Evolutionary conservation across 2,329 filamentous ascomycete species (phyloP), one percentile per base, ranked within the genome.

Genomic region (Diaporthe sp.): DNA sequence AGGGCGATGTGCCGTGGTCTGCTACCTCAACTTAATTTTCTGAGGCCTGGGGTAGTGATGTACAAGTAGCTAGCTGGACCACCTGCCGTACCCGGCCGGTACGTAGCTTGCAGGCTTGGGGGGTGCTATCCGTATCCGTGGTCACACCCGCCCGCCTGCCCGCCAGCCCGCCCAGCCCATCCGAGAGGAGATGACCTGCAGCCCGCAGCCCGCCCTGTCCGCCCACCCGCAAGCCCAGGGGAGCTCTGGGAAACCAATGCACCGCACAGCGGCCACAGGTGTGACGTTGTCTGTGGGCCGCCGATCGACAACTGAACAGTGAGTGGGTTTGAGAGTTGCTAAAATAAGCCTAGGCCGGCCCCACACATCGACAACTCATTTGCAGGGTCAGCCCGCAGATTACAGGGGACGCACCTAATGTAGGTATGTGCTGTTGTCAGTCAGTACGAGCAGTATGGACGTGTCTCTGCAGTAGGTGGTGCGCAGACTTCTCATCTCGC

Each of bases 241-340:
- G 61, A 62, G 61, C 61, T 34, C 8, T 42, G 58, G 31, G 17
- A 58, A 37, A 42, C 31, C 13, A 62, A 62, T 17, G 58, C 37
- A 17, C 37, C 37, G 1, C 37, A 28, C n/a, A 6, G 44, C 34
- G 46, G 31, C 46, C 46, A 17, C 46, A 28, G 46, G 22, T 69
- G 65, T 69, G 65, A 69, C 65, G 65, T 69, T 69, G 65, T 69
- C 65, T 69, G 65, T 55, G 65, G 65, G 65, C 65, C 65, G 65
- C 65, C 22, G 49, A 69, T 69, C 65, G 49, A 69, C 49, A 69
- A 53, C 65, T 28, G 49, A 42, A n/a, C 46, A 53, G 31, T 39
- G 65, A 12, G 65, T 53, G 65, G 65, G 46, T 68, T 68, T 53
- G 65, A 68, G 31, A 42, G n/a, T 55, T 69, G 65, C 65, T 69